These are phyloP conservation scores for Ustilago sp. DNA, from an alignment of 1,284 basidiomycete species.

Conservation along the genomic window DNA sequence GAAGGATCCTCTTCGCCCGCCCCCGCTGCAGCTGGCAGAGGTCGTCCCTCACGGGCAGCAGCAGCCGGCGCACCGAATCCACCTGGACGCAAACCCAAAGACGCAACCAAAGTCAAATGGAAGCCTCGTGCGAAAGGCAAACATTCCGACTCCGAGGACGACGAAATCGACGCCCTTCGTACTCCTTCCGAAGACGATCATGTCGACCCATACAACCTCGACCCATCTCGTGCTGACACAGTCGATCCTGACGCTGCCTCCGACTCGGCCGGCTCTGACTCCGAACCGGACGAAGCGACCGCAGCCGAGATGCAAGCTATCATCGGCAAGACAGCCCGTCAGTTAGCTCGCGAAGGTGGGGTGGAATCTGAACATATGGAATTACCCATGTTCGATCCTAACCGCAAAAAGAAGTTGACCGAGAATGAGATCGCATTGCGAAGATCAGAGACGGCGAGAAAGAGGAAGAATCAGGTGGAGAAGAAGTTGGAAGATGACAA, in stretches of 20 bases:
- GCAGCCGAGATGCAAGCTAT: slow-evolving; percentile 35
- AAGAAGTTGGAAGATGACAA: slow-evolving; percentile 94
- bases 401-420: slow-evolving; percentile 79
- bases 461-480: slow-evolving; percentile 85
- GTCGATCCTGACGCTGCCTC: slow-evolving; percentile 10
- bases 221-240: slow-evolving; percentile 17
- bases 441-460: slow-evolving; percentile 85
- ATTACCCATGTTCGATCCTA: slow-evolving; percentile 71
- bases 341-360: slow-evolving; percentile 57
- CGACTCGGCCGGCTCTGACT: slow-evolving; percentile 16
- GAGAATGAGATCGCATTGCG: slow-evolving; percentile 84
- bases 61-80: slow-evolving; percentile 9
- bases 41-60: slow-evolving; percentile 8
- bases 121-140: slow-evolving; percentile 32
- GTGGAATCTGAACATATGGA: slow-evolving; percentile 55
- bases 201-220: slow-evolving; percentile 4
- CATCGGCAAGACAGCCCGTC: slow-evolving; percentile 63
- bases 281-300: slow-evolving; percentile 49
- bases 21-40: not conserved
- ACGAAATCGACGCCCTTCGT: slow-evolving; percentile 28
- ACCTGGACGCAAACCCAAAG: slow-evolving; percentile 21
- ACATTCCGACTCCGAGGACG: slow-evolving; percentile 20
- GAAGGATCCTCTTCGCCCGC: slow-evolving; percentile 19
- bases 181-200: slow-evolving; percentile 13
- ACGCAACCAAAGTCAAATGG: slow-evolving; percentile 44